Base-by-base conservation (phyloP, 768 basidiomycete species). In the Serendipita indica region DNA sequence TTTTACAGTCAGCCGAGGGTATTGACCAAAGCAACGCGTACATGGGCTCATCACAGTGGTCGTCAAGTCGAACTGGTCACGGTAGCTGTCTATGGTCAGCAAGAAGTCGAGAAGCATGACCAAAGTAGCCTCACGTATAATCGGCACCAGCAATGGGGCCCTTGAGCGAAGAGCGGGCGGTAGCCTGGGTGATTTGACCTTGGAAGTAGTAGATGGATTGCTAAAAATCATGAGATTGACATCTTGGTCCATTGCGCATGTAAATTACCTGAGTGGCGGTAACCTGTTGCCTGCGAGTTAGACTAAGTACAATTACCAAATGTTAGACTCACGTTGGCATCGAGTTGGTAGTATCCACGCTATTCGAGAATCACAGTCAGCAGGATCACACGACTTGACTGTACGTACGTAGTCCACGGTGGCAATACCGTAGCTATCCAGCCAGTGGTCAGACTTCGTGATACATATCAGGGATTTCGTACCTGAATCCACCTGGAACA, bases 291-390 rank as follows among this genome's bases (percentile, higher is more conserved):
- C n/a, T n/a, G n/a, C n/a, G n/a, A n/a, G n/a, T n/a, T n/a, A n/a
- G n/a, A n/a, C n/a, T n/a, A n/a, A n/a, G n/a, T n/a, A n/a, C n/a
- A n/a, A n/a, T n/a, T n/a, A n/a, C n/a, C n/a, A n/a, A n/a, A n/a
- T n/a, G n/a, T n/a, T n/a, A n/a, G n/a, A n/a, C 16, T 54, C 20
- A 54, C 49, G n/a, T 54, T 54, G 10, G 49, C 12, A 54, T 54
- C 49, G 10, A 54, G 49, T 54, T 25, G 22, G 49, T 54, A 54
- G 49, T 54, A 54, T 54, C 22, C 49, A 54, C 41, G 41, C 41
- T 43, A 43, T 37, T 18, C 41, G 41, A 43, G 6, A n/a, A n/a
- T n/a, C 7, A 18, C 1, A 43, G 27, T 43, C 2, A 39, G 1
- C n/a, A n/a, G n/a, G n/a, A n/a, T n/a, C n/a, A n/a, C n/a, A n/a